Base-by-base conservation (phyloP, 495 filamentous ascomycete species). In the Annulohypoxylon bovei region DNA sequence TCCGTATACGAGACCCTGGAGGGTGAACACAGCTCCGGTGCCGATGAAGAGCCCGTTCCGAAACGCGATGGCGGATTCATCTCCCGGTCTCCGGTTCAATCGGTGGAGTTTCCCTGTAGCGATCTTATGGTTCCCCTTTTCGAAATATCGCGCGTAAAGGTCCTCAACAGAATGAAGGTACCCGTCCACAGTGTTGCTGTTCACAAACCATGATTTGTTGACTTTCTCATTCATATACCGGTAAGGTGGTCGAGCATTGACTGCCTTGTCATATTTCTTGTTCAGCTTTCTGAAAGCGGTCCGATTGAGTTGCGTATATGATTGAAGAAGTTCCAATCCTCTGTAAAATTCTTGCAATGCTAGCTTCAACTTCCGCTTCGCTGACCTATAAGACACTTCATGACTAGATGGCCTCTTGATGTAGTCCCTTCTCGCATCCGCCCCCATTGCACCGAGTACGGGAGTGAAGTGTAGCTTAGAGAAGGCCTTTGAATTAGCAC, bases 251-350 rank as follows among this genome's bases (percentile, higher is more conserved):
- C 89, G 87, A 50, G 93, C 88, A 67, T 95, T 88, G 56, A 93
- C 87, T 5, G 89, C 87, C 78, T 98, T 98, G 81, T 99, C 94
- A 72, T 94, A 98, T 81, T 99, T 99, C 81, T 99, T 99, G 79
- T 95, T 98, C 75, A 99, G 94, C 77, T 99, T 99, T 6, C 94
- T 91, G 65, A 98, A 98, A 1, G 93, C 96, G 1, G 92, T 95
- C 52, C 91, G 86, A 74, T 99, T 99, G 12, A 97, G 81, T 18
- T 94, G 84, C 5, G 93, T 91, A 74, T 95, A 99, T 0, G 92
- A 91, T 79, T 97, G 97, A 20, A 99, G 79, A 16, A 98, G 84
- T 76, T 99, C 95, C 3, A 98, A 84, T 6, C 93, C 90, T 30
- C 95, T 89, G 76, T 99, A 97, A 74, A 91, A 97, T 78, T 98